Base-by-base conservation (phyloP, 1,284 basidiomycete genomes). In the Malassezia yamatoensis region DNA sequence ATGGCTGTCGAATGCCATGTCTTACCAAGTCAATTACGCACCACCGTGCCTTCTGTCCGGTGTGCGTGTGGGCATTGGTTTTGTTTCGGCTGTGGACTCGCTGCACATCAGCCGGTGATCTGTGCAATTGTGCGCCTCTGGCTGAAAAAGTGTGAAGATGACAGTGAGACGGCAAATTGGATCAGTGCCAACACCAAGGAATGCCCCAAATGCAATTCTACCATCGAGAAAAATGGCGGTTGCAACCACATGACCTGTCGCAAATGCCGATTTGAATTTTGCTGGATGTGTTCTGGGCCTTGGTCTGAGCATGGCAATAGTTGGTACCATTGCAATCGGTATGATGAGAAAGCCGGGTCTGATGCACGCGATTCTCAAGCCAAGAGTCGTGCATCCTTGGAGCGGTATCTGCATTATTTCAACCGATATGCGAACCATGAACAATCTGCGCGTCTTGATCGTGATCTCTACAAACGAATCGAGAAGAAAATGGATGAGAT, bases 401-500 rank as follows among this genome's bases (percentile, higher is more conserved):
- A 96, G 75, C 83, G 93, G 33, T 98, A 98, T 76, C 82, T 98
- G n/a, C 68, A 68, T 56, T 74, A 73, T 60, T 74, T 74, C 35
- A 74, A 74, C 46, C 67, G 72, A 33, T 98, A 87, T 84, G 89
- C 91, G 10, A 98, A 98, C 76, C 93, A 98, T 77, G 91, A 96
- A 75, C 91, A 96, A 76, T 94, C 90, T 12, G 90, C 91, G 47
- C 91, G 90, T 77, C 83, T 98, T 39, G 91, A 94, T 21, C 79
- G 88, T 16, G 89, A 96, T 66, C 80, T 96, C 48, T 91, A 94
- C 76, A 81, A 81, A 53, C 88, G 90, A 77, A 96, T 91, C 3
- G 91, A 98, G 81, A 91, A 91, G 82, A 96, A 96, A 83, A 98
- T 98, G 93, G 90, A 96, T 77, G 88, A 94, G 77, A 93, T 98